Evolutionary conservation across 176 grass and related monocot genomes (phyloP).

Genomic region (Cenchrus fungigraminus): DNA sequence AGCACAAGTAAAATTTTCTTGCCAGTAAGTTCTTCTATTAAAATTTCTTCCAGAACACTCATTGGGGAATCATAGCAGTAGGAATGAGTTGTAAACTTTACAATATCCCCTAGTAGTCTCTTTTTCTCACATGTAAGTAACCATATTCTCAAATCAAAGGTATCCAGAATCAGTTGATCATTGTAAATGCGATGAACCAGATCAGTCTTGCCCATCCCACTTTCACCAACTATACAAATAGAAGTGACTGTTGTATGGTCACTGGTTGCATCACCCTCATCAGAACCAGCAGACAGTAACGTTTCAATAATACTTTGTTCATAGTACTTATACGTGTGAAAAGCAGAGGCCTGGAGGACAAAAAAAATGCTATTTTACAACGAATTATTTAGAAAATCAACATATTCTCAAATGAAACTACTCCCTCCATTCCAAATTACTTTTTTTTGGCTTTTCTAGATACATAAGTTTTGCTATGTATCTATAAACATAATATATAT

Average conservation of each 20-base stretch:
- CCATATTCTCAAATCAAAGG: slow-evolving; percentile 23
- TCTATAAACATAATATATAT: no score
- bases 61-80: background rate
- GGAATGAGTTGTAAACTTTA: background rate
- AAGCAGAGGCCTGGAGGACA: background rate
- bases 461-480: no score
- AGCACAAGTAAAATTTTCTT: slow-evolving; percentile 15
- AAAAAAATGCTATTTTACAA: no score
- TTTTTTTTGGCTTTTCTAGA: no score
- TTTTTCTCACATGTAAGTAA: background rate
- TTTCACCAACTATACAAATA: slow-evolving; percentile 13
- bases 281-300: background rate
- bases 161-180: background rate
- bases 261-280: background rate
- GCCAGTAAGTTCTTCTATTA: slow-evolving; percentile 5
- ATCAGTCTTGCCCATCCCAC: slow-evolving; percentile 21
- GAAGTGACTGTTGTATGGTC: background rate
- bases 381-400: background rate
- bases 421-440: no score
- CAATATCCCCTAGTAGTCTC: background rate
- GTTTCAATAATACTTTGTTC: slow-evolving; percentile 5
- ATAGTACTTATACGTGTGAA: background rate
- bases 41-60: background rate
- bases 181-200: slow-evolving; percentile 1
- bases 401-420: background rate